phyloP scores from a whole-genome alignment of 2,329 filamentous ascomycete genomes.

The Cladophialophora yegresii region DNA sequence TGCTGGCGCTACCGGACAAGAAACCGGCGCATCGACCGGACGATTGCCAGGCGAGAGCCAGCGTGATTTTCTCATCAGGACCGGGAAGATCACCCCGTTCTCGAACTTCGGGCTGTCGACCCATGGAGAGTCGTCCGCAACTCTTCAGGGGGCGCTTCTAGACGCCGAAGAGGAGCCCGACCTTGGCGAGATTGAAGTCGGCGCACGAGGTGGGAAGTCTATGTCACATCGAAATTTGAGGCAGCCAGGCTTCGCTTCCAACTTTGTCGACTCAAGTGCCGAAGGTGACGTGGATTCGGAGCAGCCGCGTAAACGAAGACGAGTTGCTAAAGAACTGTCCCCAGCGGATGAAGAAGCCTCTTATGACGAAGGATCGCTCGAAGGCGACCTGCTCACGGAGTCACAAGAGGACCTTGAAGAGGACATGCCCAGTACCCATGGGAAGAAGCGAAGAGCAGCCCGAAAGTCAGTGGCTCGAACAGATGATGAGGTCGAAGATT shows the following conservation, averaged over 20 bases:
- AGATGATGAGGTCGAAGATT: slow-evolving; percentile 55
- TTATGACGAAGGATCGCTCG: slow-evolving; percentile 34
- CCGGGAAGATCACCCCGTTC: slow-evolving; percentile 96
- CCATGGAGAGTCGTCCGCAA: slow-evolving; percentile 63
- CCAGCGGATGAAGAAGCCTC: slow-evolving; percentile 43
- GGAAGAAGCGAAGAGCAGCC: slow-evolving; percentile 31
- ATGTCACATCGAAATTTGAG: slow-evolving; percentile 72
- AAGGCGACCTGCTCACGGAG: slow-evolving; percentile 33
- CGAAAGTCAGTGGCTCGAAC: slow-evolving; percentile 36
- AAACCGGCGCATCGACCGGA: slow-evolving; percentile 48
- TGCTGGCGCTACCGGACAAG: slow-evolving; percentile 47
- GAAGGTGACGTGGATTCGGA: slow-evolving; percentile 33
- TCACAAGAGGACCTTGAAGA: slow-evolving; percentile 40
- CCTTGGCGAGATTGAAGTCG: slow-evolving; percentile 48
- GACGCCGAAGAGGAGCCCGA: slow-evolving; percentile 74
- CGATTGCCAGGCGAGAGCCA: slow-evolving; percentile 77
- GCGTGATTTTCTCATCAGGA: slow-evolving; percentile 87
- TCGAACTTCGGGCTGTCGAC: slow-evolving; percentile 69
- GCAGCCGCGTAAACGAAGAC: slow-evolving; percentile 43
- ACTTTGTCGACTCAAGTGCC: slow-evolving; percentile 40
- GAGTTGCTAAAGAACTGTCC: slow-evolving; percentile 38
- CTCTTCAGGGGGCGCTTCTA: slow-evolving; percentile 73
- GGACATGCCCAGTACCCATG: slow-evolving; percentile 33
- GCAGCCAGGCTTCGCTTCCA: slow-evolving; percentile 69
- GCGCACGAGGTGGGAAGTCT: slow-evolving; percentile 43